These are phyloP conservation scores for Sporothrix pallida DNA, from an alignment of 2,329 filamentous ascomycete genomes.

Conservation along the genomic window DNA sequence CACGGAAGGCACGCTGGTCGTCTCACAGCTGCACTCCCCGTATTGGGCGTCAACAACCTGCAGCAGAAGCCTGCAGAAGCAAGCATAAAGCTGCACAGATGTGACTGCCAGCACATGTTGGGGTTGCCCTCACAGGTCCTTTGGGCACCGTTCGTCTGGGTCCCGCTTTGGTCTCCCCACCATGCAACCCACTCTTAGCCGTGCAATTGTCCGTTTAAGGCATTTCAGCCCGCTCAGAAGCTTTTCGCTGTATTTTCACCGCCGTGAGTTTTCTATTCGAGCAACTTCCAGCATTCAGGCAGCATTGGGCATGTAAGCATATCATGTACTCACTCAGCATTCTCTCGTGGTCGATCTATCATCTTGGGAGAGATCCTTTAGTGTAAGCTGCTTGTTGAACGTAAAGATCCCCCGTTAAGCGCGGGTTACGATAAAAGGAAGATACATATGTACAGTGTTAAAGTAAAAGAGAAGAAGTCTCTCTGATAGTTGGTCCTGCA, in stretches of 20 bases:
- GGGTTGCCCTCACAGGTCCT: conserved; percentile 15
- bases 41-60: conserved; percentile 17
- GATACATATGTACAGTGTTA: too few relatives aligned
- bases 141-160: conserved; percentile 16
- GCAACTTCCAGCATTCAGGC: conserved; percentile 21
- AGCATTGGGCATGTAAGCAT: conserved; percentile 30
- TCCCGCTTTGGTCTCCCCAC: conserved; percentile 18
- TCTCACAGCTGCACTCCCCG: background rate
- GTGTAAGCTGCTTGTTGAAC: too few relatives aligned
- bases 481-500: background rate
- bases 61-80: background rate
- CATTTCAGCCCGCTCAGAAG: background rate
- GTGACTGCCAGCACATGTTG: conserved; percentile 16
- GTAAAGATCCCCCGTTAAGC: too few relatives aligned
- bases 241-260: conserved; percentile 15
- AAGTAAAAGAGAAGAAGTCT: background rate
- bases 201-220: conserved; percentile 22
- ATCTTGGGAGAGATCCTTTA: too few relatives aligned
- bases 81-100: background rate
- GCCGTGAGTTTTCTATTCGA: background rate
- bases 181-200: conserved; percentile 30
- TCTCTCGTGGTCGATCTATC: too few relatives aligned
- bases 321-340: background rate
- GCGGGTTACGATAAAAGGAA: too few relatives aligned
- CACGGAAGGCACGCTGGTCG: background rate